Evolutionary conservation across 768 basidiomycete species (phyloP), one percentile per base, ranked within the genome.

Genomic region (Pleurotus sapidus): DNA sequence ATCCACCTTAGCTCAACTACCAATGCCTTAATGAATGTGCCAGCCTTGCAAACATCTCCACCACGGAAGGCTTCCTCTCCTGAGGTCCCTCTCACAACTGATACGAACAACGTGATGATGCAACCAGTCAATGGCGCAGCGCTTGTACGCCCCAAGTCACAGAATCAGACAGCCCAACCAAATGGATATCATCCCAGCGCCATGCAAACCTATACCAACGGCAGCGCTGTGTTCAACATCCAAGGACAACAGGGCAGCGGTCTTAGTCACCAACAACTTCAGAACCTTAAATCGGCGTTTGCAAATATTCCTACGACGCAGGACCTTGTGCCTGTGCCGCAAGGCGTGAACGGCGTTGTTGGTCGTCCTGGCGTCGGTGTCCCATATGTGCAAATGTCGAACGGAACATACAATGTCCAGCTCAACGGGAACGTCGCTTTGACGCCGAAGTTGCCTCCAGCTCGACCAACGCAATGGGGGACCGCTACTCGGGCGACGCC

Each of bases 231-330:
- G 49, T 65, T 65, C 67, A 51, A 70, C 64, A 64, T 69, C 69
- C 70, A 73, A 60, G 58, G 67, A 64, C 64, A 67, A 60, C 47
- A 72, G 11, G 53, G 61, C 59, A 74, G 72, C 45, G 72, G 73
- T 2, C 66, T 88, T 46, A 82, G 75, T 34, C 58, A 72, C 17
- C 87, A 88, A 59, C 85, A 87, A 63, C 72, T 87, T 67, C 84
- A 86, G 66, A 78, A 73, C 55, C 63, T 87, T 42, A 86, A 87
- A 69, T 70, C 79, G 7, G 82, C 79, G 3, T 80, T 86, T 57
- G 79, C 78, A 3, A 75, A 67, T 55, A 65, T 75, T 60, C 64
- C 63, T 37, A 71, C 69, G 54, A 70, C 67, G 15, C 75, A 73
- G 58, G 80, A 79, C 45, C 62, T 76, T 38, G 72, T 73, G 54